A percentile compares a stretch with the other conserved stretches of the same genome.
phyloP scores from a whole-genome alignment of 2,329 filamentous ascomycete species.

The Colletotrichum higginsianum region DNA sequence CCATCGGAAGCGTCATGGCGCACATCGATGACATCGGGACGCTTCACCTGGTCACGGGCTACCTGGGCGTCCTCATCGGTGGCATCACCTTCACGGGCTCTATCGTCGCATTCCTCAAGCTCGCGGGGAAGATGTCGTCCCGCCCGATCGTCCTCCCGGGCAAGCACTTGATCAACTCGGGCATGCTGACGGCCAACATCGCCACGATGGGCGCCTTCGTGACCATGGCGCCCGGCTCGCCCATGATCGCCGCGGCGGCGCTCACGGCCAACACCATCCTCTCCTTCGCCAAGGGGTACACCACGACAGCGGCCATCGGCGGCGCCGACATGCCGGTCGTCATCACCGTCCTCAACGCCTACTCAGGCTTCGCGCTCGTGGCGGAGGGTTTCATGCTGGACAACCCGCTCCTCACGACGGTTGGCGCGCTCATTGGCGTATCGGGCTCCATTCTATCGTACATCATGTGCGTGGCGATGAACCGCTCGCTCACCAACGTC shows the following conservation, averaged over 20 bases:
- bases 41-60: slow-evolving; percentile 87
- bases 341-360: slow-evolving; percentile 91
- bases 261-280: slow-evolving; percentile 82
- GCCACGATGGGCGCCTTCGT: slow-evolving; percentile 89
- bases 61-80: slow-evolving; percentile 87
- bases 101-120: slow-evolving; percentile 90
- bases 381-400: slow-evolving; percentile 94
- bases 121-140: slow-evolving; percentile 86
- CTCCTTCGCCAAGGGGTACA: slow-evolving; percentile 89
- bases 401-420: slow-evolving; percentile 86
- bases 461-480: slow-evolving; percentile 92
- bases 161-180: slow-evolving; percentile 81
- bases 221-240: slow-evolving; percentile 84
- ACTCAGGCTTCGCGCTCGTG: slow-evolving; percentile 90
- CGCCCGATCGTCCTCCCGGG: slow-evolving; percentile 81
- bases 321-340: slow-evolving; percentile 96
- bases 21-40: slow-evolving; percentile 72
- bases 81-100: slow-evolving; percentile 94
- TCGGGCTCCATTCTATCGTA: slow-evolving; percentile 92
- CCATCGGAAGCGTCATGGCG: slow-evolving; percentile 85
- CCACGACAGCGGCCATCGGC: slow-evolving; percentile 89
- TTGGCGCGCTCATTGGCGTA: slow-evolving; percentile 89
- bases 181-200: slow-evolving; percentile 81
- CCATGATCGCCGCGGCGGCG: slow-evolving; percentile 83
- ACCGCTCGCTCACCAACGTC: slow-evolving; percentile 89